These are phyloP conservation scores for Chaetomium sp. DNA, from an alignment of 2,329 filamentous ascomycete species.

Conservation along the genomic window DNA sequence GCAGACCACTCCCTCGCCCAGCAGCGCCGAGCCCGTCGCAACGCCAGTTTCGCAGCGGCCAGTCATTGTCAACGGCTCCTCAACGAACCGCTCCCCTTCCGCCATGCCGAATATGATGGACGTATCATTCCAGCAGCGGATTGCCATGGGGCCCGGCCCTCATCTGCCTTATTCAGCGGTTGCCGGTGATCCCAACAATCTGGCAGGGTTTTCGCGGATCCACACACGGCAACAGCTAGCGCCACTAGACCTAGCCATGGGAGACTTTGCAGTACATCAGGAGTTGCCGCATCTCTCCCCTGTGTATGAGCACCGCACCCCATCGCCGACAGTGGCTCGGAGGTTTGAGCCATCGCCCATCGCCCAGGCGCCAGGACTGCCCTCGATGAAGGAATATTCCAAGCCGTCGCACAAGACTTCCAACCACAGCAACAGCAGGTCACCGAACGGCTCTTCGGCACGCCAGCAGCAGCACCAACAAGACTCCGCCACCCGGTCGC, in stretches of 20 bases:
- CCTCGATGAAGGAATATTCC: constrained; percentile 30
- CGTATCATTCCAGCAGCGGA: constrained; percentile 40
- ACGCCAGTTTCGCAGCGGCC: constrained; percentile 47
- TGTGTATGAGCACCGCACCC: constrained; percentile 72
- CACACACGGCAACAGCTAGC: constrained; percentile 52
- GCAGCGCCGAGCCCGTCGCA: constrained; percentile 34
- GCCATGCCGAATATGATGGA: constrained; percentile 26
- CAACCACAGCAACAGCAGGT: constrained; percentile 6
- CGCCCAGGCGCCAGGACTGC: constrained; percentile 19
- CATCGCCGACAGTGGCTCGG: constrained; percentile 65
- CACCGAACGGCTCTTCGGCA: constrained; percentile 29
- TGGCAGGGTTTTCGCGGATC: constrained; percentile 37
- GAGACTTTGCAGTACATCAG: constrained; percentile 44
- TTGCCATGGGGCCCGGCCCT: constrained; percentile 34
- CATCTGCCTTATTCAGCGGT: constrained; percentile 35
- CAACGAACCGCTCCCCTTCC: constrained; percentile 31
- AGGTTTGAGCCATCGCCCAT: constrained; percentile 49
- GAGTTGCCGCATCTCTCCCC: constrained; percentile 65
- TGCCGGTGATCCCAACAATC: constrained; percentile 37
- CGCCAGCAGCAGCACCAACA: constrained; percentile 34
- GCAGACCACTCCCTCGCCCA: constrained; percentile 30
- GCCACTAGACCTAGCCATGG: constrained; percentile 57
- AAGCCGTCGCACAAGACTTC: constrained; percentile 29
- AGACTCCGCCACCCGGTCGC: constrained; percentile 35
- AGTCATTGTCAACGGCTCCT: constrained; percentile 52